Evolutionary conservation across 768 basidiomycete species (phyloP).

Genomic region (Gyrodon lividus): DNA sequence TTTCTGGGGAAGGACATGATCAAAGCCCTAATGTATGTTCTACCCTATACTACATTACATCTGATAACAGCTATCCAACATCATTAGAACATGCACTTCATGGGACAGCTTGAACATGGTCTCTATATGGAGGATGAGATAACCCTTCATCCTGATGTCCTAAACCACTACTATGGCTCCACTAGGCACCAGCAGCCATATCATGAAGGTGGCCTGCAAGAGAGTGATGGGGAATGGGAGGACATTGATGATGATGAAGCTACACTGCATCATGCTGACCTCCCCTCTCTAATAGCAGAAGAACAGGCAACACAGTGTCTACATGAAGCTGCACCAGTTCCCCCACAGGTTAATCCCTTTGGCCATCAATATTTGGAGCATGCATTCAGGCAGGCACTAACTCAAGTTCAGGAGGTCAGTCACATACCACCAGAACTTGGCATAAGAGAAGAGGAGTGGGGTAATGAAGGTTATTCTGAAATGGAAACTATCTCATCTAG

Average conservation of each 20-base stretch:
- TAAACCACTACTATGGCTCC: constrained; percentile 12
- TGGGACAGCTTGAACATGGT: constrained; percentile 3
- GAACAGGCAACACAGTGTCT: background rate
- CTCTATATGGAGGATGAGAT: constrained; percentile 1
- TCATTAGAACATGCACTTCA: constrained; percentile 4
- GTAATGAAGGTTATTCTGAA: constrained; percentile 1
- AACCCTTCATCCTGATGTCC: constrained; percentile 12
- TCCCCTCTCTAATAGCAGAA: constrained; percentile 1
- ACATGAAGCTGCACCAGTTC: constrained; percentile 3
- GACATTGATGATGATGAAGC: too few relatives aligned
- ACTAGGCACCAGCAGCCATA: background rate
- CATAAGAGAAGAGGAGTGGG: constrained; percentile 3
- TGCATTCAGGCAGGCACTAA: too few relatives aligned
- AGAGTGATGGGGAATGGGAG: background rate
- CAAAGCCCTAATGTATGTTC: constrained; percentile 13
- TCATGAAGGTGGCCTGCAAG: background rate
- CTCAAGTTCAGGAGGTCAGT: background rate
- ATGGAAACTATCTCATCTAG: background rate
- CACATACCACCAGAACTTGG: constrained; percentile 1
- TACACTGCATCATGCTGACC: background rate
- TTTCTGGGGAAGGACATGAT: constrained; percentile 7
- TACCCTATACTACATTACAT: background rate
- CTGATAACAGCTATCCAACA: background rate
- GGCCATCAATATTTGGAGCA: background rate
- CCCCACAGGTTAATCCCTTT: background rate